Base-by-base conservation (phyloP, 2,329 filamentous ascomycete species). In the Escovopsis sp. region DNA sequence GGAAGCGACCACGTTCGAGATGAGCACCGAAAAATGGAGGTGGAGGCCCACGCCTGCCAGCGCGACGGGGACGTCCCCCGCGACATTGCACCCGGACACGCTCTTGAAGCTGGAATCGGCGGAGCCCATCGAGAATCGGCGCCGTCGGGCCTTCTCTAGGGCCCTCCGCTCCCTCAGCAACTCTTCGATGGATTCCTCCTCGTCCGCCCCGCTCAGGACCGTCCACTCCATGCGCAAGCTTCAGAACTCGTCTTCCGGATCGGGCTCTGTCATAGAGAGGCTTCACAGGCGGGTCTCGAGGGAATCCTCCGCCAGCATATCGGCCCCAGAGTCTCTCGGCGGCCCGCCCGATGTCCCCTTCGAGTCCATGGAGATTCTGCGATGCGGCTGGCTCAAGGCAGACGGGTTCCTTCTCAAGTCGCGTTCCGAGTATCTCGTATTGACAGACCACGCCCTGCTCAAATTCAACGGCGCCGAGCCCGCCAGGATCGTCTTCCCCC, bases 391-490 rank as follows among this genome's bases (percentile, higher is more conserved):
- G 13, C 57, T 76, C 31, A 72, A 72, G 50, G 56, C 65, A 1
- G 69, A 74, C 43, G 55, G 66, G 5, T 66, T 67, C 15, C 55
- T 71, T 3, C 57, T 71, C 46, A 72, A 71, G 44, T 57, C 65
- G 2, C 67, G 67, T 31, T 58, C 64, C 39, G 66, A 69, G 42
- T 73, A 71, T 45, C 52, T 76, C 10, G 71, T 74, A 25, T 55
- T 74, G 20, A 72, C 72, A 3, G 57, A 69, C 29, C 61, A 66
- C 35, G 67, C 66, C 40, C 52, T 76, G 35, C 53, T 73, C 50
- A 71, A 71, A 47, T 70, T 73, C 49, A 65, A 63, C 50, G 66
- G 59, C 49, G 58, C 60, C 29, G 59, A 66, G 41, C 65, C 70
- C 25, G 71, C 71, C 7, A 56, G 62, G 35, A 55, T 62, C 34